Base-by-base conservation (phyloP, 2,329 filamentous ascomycete genomes). In the Hortaea werneckii region DNA sequence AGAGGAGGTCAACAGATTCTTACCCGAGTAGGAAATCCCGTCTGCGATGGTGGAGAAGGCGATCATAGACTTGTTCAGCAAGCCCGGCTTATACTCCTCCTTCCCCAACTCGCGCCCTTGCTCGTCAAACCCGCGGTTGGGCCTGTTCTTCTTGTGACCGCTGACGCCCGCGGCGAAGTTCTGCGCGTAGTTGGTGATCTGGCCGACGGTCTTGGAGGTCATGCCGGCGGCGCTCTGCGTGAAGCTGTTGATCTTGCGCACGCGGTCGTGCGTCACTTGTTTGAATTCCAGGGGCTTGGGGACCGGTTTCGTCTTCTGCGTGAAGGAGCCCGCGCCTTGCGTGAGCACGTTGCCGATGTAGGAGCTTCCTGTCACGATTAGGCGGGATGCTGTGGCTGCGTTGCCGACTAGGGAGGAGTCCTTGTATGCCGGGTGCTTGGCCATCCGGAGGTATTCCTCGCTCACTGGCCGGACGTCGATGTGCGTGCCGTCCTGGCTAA, bases 1-100 rank as follows among this genome's bases (percentile, higher is more conserved):
- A 2, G 83, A 79, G 7, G 82, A 82, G 4, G 77, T 78, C 29
- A 98, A 74, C 29, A 98, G 71, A 51, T 80, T 85, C 44, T 83
- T 83, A 1, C 87, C 85, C 1, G 87, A 85, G 55, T 94, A 83
- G 54, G 95, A 89, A 48, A 96, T 85, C 34, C 92, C 92, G 59
- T 98, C 92, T 26, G 88, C 86, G 39, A 98, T 79, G 0, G 92
- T 98, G 35, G 85, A 87, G 65, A 96, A 96, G 0, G 92, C 92
- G 72, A 98, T 96, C 71, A 98, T 73, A 51, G 83, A 88, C 74
- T 95, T 95, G 70, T 98, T 98, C 54, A 98, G 69, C 29, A 98
- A 70, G 5, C 92, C 90, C 0, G 92, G 90, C 67, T 95, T 95
- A 69, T 92, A 94, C 12, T 71, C 63, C 7, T 66, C 64, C 6